These are phyloP conservation scores for Debaryomyces subglobosus DNA, from an alignment of 1,139 yeast genomes.

Conservation along the genomic window DNA sequence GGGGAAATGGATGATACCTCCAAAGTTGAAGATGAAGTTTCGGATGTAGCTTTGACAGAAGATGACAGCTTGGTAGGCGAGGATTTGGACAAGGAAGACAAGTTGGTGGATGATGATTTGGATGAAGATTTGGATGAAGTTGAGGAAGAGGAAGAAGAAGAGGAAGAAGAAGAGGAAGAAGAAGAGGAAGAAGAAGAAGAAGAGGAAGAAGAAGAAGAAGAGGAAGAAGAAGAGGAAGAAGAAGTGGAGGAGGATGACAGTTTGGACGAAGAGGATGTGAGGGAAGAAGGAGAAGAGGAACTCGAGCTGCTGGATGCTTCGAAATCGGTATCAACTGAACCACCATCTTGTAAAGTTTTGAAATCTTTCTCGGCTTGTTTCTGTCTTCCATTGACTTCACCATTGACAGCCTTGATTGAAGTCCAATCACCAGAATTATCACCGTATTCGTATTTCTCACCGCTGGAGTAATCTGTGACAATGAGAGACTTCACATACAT, in stretches of 20 bases:
- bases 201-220: conserved; percentile 22
- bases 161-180: not conserved
- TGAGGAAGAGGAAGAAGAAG: not conserved
- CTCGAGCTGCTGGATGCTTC: conserved; percentile 6
- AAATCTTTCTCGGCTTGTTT: conserved; percentile 54
- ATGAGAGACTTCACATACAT: conserved; percentile 65
- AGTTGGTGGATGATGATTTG: conserved; percentile 15
- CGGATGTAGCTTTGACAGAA: not conserved
- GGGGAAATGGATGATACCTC: not conserved
- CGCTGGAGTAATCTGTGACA: conserved; percentile 81
- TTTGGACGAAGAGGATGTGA: not conserved
- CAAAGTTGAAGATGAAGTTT: not conserved
- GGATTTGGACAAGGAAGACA: not conserved
- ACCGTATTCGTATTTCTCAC: conserved; percentile 64
- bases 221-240: conserved; percentile 27
- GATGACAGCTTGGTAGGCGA: conserved; percentile 1
- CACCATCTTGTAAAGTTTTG: conserved; percentile 33
- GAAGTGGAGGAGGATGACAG: conserved; percentile 29
- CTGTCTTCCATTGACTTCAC: conserved; percentile 64
- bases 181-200: conserved; percentile 15
- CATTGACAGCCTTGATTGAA: conserved; percentile 66
- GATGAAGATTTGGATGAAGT: conserved; percentile 22
- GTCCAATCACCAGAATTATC: conserved; percentile 69
- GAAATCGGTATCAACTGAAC: conserved; percentile 14
- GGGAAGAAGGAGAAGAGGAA: not conserved